Conservation (phyloP, 768 basidiomycete species). For the Naematelia encephala region DNA sequence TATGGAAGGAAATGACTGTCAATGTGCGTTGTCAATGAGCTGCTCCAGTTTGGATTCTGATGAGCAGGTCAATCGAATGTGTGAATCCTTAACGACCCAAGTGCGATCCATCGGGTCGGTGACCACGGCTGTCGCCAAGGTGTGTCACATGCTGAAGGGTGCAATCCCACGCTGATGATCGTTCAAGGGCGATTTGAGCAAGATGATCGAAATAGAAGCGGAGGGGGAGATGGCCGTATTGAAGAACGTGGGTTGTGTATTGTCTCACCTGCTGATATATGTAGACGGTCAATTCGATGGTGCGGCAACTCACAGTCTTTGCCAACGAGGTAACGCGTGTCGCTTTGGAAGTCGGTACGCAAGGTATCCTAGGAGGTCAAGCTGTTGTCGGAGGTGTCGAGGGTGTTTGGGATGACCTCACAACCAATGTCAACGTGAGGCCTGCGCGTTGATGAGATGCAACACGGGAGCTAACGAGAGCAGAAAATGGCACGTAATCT, state of each 20-base stretch:
- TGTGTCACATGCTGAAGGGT: constrained; percentile 12
- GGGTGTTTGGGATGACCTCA: constrained; percentile 50
- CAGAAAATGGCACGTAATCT: constrained; percentile 52
- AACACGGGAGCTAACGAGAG: constrained; percentile 7
- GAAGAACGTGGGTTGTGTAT: constrained; percentile 50
- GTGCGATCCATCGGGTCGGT: constrained; percentile 53
- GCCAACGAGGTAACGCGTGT: constrained; percentile 51
- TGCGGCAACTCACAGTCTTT: constrained; percentile 46
- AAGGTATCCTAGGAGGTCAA: constrained; percentile 50
- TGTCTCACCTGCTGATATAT: constrained; percentile 2
- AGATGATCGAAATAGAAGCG: constrained; percentile 80
- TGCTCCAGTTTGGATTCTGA: constrained; percentile 14
- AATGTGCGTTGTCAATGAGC: constrained; percentile 37
- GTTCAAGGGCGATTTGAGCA: constrained; percentile 52
- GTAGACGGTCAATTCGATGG: constrained; percentile 51
- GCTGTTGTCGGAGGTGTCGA: constrained; percentile 51
- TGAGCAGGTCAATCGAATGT: constrained; percentile 52
- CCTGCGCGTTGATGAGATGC: not conserved
- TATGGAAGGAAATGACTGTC: constrained; percentile 67
- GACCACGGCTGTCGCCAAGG: constrained; percentile 52
- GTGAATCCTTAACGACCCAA: constrained; percentile 53
- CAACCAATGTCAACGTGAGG: constrained; percentile 51
- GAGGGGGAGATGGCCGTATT: constrained; percentile 74
- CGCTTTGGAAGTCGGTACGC: constrained; percentile 51
- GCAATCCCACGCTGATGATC: not conserved